Conservation (phyloP, 1,139 yeast genomes). For the Pneumocystis oryctolagi region DNA sequence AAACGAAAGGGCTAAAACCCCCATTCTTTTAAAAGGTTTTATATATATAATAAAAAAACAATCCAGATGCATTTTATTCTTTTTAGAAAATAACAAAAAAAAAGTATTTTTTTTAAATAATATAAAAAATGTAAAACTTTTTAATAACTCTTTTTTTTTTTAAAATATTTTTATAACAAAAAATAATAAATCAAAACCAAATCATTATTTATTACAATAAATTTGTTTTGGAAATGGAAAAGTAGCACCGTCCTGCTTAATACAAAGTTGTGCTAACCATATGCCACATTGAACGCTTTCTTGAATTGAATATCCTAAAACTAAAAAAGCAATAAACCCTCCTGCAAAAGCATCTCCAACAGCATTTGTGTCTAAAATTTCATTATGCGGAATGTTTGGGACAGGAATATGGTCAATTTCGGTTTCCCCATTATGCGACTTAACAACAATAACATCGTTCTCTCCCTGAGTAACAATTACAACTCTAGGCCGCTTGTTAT, state of each 20-base stretch:
- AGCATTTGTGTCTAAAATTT: conserved; percentile 88
- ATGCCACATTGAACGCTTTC: conserved; percentile 74
- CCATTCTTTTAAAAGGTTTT: too few relatives aligned
- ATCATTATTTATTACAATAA: conserved; percentile 23
- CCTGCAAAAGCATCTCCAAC: conserved; percentile 99
- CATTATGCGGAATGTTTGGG: conserved; percentile 46
- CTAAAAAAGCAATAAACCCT: conserved; percentile 85
- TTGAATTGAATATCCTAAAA: conserved; percentile 48
- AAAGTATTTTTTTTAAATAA: too few relatives aligned
- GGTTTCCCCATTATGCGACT: conserved; percentile 22
- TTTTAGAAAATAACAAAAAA: too few relatives aligned
- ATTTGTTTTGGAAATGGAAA: conserved; percentile 72
- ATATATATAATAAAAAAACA: too few relatives aligned
- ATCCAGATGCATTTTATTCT: too few relatives aligned
- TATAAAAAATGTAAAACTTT: too few relatives aligned
- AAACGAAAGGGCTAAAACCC: neutral
- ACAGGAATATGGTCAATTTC: conserved; percentile 48
- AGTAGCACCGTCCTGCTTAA: conserved; percentile 87
- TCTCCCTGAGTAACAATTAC: conserved; percentile 87
- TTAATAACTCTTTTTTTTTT: conserved; percentile 1
- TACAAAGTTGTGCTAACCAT: conserved; percentile 87
- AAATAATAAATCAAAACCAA: neutral
- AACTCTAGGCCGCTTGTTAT: conserved; percentile 49
- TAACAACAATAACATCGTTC: conserved; percentile 56
- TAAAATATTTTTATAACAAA: conserved; percentile 10